A percentile compares a stretch with the other conserved stretches of the same genome.
phyloP scores from a whole-genome alignment of 2,329 filamentous ascomycete species.

The Stagonosporopsis rhizophila region DNA sequence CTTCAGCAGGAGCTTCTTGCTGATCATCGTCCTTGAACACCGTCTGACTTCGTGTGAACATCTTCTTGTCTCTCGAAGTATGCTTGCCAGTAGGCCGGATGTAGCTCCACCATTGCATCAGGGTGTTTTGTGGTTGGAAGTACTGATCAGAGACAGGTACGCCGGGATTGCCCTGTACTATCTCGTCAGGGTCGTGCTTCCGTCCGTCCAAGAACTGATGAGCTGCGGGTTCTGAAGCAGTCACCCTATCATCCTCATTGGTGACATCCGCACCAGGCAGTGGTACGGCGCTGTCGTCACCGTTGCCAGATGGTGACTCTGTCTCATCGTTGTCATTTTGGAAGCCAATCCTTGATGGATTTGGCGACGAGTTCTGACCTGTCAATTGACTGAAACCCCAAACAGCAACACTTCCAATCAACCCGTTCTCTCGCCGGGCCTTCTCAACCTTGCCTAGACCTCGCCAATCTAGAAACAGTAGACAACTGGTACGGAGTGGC shows the following conservation, averaged over 20 bases:
- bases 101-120: slow-evolving; percentile 70
- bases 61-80: slow-evolving; percentile 71
- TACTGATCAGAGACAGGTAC: slow-evolving; percentile 25
- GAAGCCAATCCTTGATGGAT: slow-evolving; percentile 53
- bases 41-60: slow-evolving; percentile 52
- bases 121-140: slow-evolving; percentile 49
- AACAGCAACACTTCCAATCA: slow-evolving; percentile 90
- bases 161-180: slow-evolving; percentile 16
- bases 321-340: slow-evolving; percentile 39
- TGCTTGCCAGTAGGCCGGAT: slow-evolving; percentile 72
- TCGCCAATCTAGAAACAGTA: slow-evolving; percentile 97
- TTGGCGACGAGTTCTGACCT: slow-evolving; percentile 68
- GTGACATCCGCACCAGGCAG: slow-evolving; percentile 72
- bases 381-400: slow-evolving; percentile 96
- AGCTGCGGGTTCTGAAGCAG: slow-evolving; percentile 46
- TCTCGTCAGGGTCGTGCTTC: slow-evolving; percentile 30
- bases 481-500: slow-evolving; percentile 88
- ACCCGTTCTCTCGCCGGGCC: slow-evolving; percentile 85
- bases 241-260: slow-evolving; percentile 67
- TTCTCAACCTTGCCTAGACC: slow-evolving; percentile 93
- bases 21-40: slow-evolving; percentile 34
- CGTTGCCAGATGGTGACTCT: slow-evolving; percentile 43
- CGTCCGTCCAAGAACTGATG: slow-evolving; percentile 42
- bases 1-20: slow-evolving; percentile 23
- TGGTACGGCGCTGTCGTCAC: slow-evolving; percentile 65